Percentiles rank a stretch among this genome's conserved stretches.
These are phyloP conservation scores for Zostera marina DNA, from an alignment of 116 monocot species.

Conservation along the genomic window DNA sequence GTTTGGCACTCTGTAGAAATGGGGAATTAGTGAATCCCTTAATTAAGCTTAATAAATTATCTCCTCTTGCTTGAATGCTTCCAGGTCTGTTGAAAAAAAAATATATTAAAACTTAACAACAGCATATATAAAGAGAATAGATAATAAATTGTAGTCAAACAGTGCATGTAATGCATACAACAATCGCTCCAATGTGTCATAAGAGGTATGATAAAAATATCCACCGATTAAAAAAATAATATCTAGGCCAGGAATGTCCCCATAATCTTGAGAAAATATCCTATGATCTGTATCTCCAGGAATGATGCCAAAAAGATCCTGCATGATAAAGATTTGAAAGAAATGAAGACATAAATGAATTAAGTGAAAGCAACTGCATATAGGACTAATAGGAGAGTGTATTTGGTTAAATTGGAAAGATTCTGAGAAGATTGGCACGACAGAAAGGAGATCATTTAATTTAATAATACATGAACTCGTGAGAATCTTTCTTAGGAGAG, in stretches of 20 bases:
- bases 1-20: conserved; percentile 25
- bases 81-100: conserved; percentile 47
- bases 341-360: not conserved
- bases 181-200: conserved; percentile 84
- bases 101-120: not conserved
- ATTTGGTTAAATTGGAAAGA: conserved; percentile 79
- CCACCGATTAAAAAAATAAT: conserved; percentile 96
- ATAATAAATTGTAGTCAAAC: conserved; percentile 7
- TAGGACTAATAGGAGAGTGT: too few species aligned
- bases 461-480: too few species aligned
- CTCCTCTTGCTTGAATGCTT: conserved; percentile 98
- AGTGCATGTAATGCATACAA: conserved; percentile 43
- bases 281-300: conserved; percentile 98
- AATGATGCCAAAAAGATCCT: conserved; percentile 93
- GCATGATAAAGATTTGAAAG: conserved; percentile 5
- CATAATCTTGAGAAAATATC: conserved; percentile 86
- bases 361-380: too few species aligned
- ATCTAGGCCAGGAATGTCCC: conserved; percentile 89
- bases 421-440: conserved; percentile 99
- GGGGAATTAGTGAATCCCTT: conserved; percentile 66
- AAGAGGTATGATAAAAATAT: conserved; percentile 93
- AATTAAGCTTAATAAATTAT: conserved; percentile 57
- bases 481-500: too few species aligned
- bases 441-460: conserved; percentile 30
- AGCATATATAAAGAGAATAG: not conserved